phyloP scores from a whole-genome alignment of 495 filamentous ascomycete species.

The Penicillium coffeae region DNA sequence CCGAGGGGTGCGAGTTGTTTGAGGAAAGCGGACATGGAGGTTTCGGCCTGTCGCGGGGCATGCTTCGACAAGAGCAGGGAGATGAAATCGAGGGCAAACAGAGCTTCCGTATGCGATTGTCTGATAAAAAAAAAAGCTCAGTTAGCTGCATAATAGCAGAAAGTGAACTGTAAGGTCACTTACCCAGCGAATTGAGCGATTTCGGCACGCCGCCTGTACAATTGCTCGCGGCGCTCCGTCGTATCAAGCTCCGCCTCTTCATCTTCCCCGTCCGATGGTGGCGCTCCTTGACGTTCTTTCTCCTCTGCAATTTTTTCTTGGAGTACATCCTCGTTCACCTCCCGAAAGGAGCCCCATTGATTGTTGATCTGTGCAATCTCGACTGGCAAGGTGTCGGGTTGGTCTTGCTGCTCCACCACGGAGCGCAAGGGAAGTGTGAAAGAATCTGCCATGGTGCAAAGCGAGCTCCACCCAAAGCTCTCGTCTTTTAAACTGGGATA shows the following conservation, averaged over 20 bases:
- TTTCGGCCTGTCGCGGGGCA: slow-evolving; percentile 59
- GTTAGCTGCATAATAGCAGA: not conserved
- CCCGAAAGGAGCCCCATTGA: slow-evolving; percentile 70
- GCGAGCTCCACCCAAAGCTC: not conserved
- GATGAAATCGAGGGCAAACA: slow-evolving; percentile 72
- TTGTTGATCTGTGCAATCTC: slow-evolving; percentile 72
- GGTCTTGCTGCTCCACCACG: slow-evolving; percentile 49
- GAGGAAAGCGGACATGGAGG: slow-evolving; percentile 64
- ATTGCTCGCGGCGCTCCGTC: slow-evolving; percentile 36
- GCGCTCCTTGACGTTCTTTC: slow-evolving; percentile 36
- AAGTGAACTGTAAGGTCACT: slow-evolving; percentile 5
- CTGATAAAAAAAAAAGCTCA: too few species aligned
- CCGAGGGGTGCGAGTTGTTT: slow-evolving; percentile 68
- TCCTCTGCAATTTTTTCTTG: slow-evolving; percentile 55
- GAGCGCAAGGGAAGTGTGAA: slow-evolving; percentile 64
- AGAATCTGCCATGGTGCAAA: slow-evolving; percentile 36
- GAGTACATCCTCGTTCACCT: slow-evolving; percentile 59
- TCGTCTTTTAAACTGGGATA: not conserved
- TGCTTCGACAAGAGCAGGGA: slow-evolving; percentile 82
- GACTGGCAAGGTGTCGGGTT: slow-evolving; percentile 59
- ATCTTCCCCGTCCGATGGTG: slow-evolving; percentile 34
- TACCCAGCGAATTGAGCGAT: slow-evolving; percentile 45
- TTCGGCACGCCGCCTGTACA: slow-evolving; percentile 43
- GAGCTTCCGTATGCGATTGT: slow-evolving; percentile 61
- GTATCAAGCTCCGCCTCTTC: slow-evolving; percentile 30